Percentiles rank a stretch among this genome's conserved stretches.
Conservation (phyloP, 2,329 filamentous ascomycete genomes). For the Neopestalotiopsis rosae region DNA sequence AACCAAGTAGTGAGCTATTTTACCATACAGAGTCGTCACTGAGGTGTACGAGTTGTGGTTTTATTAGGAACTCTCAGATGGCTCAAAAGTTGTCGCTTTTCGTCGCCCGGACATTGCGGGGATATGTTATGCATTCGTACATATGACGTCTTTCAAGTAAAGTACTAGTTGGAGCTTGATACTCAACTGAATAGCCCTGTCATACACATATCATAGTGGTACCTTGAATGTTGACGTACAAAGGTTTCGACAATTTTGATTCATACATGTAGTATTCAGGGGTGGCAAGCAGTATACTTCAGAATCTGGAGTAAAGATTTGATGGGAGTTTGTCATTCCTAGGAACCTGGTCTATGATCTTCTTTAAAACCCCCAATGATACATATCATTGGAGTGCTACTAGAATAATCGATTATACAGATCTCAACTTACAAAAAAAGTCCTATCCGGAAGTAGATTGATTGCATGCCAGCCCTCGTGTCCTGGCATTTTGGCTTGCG, state of each 20-base stretch:
- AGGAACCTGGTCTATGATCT: background rate
- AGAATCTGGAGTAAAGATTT: background rate
- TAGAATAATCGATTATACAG: background rate
- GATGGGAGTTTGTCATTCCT: background rate
- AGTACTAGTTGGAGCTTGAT: background rate
- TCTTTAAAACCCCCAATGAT: background rate
- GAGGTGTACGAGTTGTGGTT: background rate
- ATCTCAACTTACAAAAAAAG: background rate
- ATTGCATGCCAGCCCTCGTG: background rate
- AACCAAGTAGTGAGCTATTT: background rate
- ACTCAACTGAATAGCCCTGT: background rate
- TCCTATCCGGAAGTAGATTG: background rate
- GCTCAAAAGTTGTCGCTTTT: background rate
- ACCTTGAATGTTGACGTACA: background rate
- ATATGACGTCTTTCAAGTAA: constrained; percentile 10
- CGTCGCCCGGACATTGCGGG: constrained; percentile 5
- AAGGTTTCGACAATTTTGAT: background rate
- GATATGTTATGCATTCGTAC: background rate
- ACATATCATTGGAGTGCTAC: background rate
- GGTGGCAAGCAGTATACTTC: background rate
- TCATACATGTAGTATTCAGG: background rate
- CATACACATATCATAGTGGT: background rate
- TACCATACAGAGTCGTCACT: background rate
- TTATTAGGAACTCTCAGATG: background rate
- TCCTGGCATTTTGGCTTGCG: background rate